phyloP scores from a whole-genome alignment of 2,329 filamentous ascomycete genomes.

The Grosmannia serpens region DNA sequence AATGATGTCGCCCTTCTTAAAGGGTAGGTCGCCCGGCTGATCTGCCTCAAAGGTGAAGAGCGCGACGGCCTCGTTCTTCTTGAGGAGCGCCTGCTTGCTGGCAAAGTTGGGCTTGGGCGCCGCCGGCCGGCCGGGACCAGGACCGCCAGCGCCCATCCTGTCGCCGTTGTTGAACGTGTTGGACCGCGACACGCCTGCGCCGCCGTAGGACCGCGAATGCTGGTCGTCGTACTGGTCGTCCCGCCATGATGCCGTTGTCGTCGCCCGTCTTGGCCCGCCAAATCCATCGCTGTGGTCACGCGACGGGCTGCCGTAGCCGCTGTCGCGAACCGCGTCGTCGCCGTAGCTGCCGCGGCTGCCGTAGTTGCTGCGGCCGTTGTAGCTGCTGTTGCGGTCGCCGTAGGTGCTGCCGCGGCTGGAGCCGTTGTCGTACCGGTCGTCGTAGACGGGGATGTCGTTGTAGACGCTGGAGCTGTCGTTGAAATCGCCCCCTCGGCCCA shows the following conservation, averaged over 20 bases:
- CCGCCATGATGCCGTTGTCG: conserved; percentile 49
- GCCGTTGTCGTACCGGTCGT: conserved; percentile 68
- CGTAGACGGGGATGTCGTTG: conserved; percentile 87
- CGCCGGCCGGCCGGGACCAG: conserved; percentile 58
- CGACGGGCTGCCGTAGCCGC: conserved; percentile 13
- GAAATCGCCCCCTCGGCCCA: conserved; percentile 33
- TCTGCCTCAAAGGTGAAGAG: conserved; percentile 92
- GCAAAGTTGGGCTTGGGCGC: conserved; percentile 83
- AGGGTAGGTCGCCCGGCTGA: conserved; percentile 81
- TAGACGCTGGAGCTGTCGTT: conserved; percentile 59
- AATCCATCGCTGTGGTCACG: conserved; percentile 29
- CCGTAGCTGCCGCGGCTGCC: conserved; percentile 27
- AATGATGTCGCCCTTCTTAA: conserved; percentile 96
- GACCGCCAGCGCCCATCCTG: conserved; percentile 26
- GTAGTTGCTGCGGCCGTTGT: conserved; percentile 22
- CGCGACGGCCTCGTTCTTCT: conserved; percentile 75
- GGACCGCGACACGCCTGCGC: conserved; percentile 27
- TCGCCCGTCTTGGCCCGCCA: conserved; percentile 48
- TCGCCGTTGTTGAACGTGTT: conserved; percentile 35
- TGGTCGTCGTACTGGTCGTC: conserved; percentile 60
- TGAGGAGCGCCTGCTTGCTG: conserved; percentile 42
- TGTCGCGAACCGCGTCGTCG: conserved; percentile 21
- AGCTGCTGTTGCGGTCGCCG: conserved; percentile 30
- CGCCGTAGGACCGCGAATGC: conserved; percentile 18
- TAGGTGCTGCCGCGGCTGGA: conserved; percentile 56